Evolutionary conservation across 2,329 filamentous ascomycete species (phyloP).

Genomic region (Colletotrichum sojae): DNA sequence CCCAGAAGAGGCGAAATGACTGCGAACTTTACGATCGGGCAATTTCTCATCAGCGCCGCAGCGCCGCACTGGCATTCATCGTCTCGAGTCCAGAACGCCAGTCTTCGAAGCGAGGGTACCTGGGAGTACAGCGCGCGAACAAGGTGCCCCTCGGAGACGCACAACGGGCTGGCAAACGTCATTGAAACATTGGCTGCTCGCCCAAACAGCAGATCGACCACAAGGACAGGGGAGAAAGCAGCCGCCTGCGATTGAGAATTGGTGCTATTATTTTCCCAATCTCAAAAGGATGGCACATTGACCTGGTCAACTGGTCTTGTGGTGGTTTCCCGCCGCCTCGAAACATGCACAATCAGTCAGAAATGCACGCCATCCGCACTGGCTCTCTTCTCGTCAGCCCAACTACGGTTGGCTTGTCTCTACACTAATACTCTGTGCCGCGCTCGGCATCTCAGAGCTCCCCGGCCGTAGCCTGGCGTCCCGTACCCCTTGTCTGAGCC

Average conservation of each 20-base stretch:
- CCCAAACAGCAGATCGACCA: slow-evolving; percentile 4
- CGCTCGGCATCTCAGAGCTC: slow-evolving; percentile 21
- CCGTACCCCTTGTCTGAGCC: slow-evolving; percentile 28
- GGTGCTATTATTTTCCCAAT: slow-evolving; percentile 2
- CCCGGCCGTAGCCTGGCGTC: slow-evolving; percentile 19
- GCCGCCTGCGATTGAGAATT: neutral
- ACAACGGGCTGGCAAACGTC: slow-evolving; percentile 22
- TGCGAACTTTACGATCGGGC: neutral
- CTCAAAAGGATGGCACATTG: slow-evolving; percentile 5
- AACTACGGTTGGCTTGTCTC: slow-evolving; percentile 1
- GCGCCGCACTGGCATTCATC: neutral
- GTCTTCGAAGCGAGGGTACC: neutral
- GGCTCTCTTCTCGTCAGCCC: slow-evolving; percentile 13
- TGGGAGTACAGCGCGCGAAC: slow-evolving; percentile 3
- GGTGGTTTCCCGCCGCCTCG: slow-evolving; percentile 1
- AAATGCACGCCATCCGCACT: neutral
- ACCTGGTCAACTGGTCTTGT: slow-evolving; percentile 9
- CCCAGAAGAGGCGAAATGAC: too few relatives aligned
- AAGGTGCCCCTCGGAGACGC: slow-evolving; percentile 20
- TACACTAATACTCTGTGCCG: neutral
- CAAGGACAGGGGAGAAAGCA: slow-evolving; percentile 20
- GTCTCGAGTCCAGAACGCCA: neutral
- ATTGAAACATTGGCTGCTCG: slow-evolving; percentile 29
- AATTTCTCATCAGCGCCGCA: neutral
- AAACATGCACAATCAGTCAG: neutral